Evolutionary conservation across 495 filamentous ascomycete genomes (phyloP).

Genomic region (Cairneyella variabilis): DNA sequence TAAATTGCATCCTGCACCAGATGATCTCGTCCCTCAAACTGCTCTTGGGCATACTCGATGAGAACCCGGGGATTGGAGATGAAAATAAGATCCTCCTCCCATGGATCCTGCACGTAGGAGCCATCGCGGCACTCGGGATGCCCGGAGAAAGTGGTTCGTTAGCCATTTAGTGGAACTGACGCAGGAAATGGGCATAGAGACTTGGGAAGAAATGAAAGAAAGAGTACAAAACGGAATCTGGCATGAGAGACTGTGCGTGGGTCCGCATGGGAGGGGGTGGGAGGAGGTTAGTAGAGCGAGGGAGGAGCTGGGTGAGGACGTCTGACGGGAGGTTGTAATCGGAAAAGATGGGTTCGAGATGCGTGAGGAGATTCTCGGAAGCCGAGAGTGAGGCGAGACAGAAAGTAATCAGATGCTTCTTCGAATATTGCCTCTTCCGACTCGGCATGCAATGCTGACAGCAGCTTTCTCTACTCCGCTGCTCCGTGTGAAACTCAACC

Average conservation of each 20-base stretch:
- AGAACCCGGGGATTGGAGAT: not conserved
- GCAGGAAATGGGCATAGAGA: conserved; percentile 3
- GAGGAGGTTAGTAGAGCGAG: not conserved
- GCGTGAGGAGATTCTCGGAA: no score
- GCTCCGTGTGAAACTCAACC: no score
- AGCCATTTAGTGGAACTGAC: not conserved
- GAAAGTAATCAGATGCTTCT: no score
- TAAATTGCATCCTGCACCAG: conserved; percentile 6
- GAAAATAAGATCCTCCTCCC: not conserved
- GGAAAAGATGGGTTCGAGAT: no score
- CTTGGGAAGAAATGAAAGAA: conserved; percentile 8
- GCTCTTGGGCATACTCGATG: no score
- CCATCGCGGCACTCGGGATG: not conserved
- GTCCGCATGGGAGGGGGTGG: conserved; percentile 6
- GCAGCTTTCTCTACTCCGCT: no score
- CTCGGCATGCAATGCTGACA: no score
- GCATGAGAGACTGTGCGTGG: conserved; percentile 9
- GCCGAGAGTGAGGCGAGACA: no score
- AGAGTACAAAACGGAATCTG: conserved; percentile 1
- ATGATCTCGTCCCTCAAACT: not conserved
- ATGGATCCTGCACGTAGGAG: conserved; percentile 8
- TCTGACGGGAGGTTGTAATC: no score
- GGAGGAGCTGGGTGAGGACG: not conserved
- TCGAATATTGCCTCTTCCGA: no score
- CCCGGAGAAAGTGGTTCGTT: conserved; percentile 17